phyloP scores from a whole-genome alignment of 139 green algal species.

The Micractinium conductrix region DNA sequence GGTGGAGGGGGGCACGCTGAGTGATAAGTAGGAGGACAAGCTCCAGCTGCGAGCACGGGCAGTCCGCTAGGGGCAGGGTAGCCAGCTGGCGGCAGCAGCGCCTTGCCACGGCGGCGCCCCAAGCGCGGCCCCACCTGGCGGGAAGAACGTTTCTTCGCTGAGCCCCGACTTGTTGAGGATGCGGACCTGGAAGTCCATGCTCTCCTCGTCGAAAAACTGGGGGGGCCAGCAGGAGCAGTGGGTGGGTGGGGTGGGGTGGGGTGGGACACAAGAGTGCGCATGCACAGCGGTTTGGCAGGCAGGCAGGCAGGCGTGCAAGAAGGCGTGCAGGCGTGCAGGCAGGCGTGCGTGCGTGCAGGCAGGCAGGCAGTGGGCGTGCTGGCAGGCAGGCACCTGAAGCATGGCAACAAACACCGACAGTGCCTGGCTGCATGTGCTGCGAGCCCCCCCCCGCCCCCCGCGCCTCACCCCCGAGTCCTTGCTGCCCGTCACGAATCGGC shows the following conservation, averaged over 20 bases:
- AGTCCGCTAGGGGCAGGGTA: not conserved
- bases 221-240: not conserved
- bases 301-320: too few relatives aligned
- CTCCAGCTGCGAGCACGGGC: not conserved
- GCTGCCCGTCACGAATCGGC: conserved; percentile 51
- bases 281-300: too few relatives aligned
- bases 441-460: too few relatives aligned
- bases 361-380: too few relatives aligned
- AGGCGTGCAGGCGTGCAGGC: too few relatives aligned
- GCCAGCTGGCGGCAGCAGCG: not conserved
- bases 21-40: not conserved
- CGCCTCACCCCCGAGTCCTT: conserved; percentile 15
- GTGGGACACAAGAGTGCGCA: not conserved
- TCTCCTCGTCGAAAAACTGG: conserved; percentile 64
- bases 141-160: conserved; percentile 78
- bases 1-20: too few relatives aligned
- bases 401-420: too few relatives aligned
- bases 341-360: too few relatives aligned
- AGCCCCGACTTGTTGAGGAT: conserved; percentile 70
- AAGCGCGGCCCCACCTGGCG: conserved; percentile 42
- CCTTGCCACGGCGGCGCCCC: not conserved
- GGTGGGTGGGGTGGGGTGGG: not conserved
- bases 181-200: conserved; percentile 77
- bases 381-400: too few relatives aligned
- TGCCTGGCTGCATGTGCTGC: too few relatives aligned